phyloP scores from a whole-genome alignment of 2,329 filamentous ascomycete species.

The Hypoxylon sp. region DNA sequence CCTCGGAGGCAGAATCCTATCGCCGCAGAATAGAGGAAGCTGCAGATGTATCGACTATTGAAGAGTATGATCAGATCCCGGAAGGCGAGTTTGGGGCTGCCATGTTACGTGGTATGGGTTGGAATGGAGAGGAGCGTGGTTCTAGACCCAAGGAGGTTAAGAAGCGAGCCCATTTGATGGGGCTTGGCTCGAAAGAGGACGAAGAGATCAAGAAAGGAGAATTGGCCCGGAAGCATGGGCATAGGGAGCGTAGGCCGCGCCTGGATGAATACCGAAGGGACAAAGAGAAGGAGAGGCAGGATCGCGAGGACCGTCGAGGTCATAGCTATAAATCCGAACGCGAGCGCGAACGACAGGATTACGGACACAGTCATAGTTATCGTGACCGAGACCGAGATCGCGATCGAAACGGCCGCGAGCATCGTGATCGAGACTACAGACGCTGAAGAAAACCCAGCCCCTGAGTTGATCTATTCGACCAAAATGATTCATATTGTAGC shows the following conservation, averaged over 20 bases:
- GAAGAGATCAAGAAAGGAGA: slow-evolving; percentile 76
- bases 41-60: slow-evolving; percentile 80
- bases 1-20: slow-evolving; percentile 76
- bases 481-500: not conserved
- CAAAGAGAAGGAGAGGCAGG: slow-evolving; percentile 58
- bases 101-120: slow-evolving; percentile 92
- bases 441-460: slow-evolving; percentile 25
- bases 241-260: slow-evolving; percentile 56
- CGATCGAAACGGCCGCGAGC: slow-evolving; percentile 48
- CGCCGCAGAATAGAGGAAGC: slow-evolving; percentile 75
- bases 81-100: slow-evolving; percentile 96
- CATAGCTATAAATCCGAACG: slow-evolving; percentile 61
- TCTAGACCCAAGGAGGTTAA: slow-evolving; percentile 70
- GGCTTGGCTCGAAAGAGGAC: slow-evolving; percentile 88
- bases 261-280: slow-evolving; percentile 64
- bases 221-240: slow-evolving; percentile 59
- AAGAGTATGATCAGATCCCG: slow-evolving; percentile 88
- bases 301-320: slow-evolving; percentile 55
- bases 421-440: slow-evolving; percentile 43
- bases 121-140: slow-evolving; percentile 76
- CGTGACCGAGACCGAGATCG: slow-evolving; percentile 47
- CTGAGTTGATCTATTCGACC: not conserved
- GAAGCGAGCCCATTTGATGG: slow-evolving; percentile 82
- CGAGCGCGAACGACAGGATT: slow-evolving; percentile 56
- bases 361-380: slow-evolving; percentile 48